Evolutionary conservation across 2,329 filamentous ascomycete genomes (phyloP).

Genomic region (Aspergillus pseudotamarii): DNA sequence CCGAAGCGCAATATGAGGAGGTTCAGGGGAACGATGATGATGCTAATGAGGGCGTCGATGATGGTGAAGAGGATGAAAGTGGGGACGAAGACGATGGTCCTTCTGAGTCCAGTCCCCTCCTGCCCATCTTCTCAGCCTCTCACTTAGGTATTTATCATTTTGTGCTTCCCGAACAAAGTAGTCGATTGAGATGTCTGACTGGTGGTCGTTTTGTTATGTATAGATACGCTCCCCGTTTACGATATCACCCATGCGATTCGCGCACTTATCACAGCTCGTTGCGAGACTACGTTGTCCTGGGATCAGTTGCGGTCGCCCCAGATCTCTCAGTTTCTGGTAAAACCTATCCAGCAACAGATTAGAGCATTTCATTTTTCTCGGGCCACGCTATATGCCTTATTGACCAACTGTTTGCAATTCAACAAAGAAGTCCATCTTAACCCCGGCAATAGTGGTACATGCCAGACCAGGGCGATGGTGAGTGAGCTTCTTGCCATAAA

Average conservation of each 20-base stretch:
- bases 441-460: slow-evolving; percentile 81
- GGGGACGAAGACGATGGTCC: slow-evolving; percentile 49
- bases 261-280: slow-evolving; percentile 77
- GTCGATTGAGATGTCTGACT: not conserved
- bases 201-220: not conserved
- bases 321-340: slow-evolving; percentile 91
- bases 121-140: slow-evolving; percentile 79
- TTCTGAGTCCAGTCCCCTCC: slow-evolving; percentile 54
- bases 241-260: slow-evolving; percentile 88
- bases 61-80: slow-evolving; percentile 40
- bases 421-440: slow-evolving; percentile 80
- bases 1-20: slow-evolving; percentile 23
- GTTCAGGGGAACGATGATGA: slow-evolving; percentile 40
- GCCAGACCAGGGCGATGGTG: slow-evolving; percentile 80
- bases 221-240: slow-evolving; percentile 86
- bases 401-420: slow-evolving; percentile 94
- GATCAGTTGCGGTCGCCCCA: slow-evolving; percentile 95
- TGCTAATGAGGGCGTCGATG: slow-evolving; percentile 43
- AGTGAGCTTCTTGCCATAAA: slow-evolving; percentile 91
- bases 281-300: slow-evolving; percentile 91
- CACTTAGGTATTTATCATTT: slow-evolving; percentile 64
- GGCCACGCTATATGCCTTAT: slow-evolving; percentile 83
- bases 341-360: slow-evolving; percentile 92
- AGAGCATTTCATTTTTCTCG: slow-evolving; percentile 79
- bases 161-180: not conserved